Base-by-base conservation (phyloP, 768 basidiomycete genomes). In the Mycena haematopus region DNA sequence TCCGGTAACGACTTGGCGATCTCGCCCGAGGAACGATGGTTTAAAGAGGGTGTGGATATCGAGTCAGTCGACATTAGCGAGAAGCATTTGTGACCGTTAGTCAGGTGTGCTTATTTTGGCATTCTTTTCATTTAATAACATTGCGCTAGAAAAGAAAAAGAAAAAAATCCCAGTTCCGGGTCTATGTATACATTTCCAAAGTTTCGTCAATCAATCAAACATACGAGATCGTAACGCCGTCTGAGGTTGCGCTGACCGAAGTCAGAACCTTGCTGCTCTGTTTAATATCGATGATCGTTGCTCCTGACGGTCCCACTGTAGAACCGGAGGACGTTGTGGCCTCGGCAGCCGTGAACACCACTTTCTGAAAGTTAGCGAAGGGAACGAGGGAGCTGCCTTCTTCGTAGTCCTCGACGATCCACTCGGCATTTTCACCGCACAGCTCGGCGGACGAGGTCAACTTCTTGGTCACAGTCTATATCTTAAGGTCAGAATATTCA, bases 21-120 rank as follows among this genome's bases (percentile, higher is more conserved):
- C 63, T 27, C 72, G 11, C 74, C 78, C 7, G 76, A 75, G 14
- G 81, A 84, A 49, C 65, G 85, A 25, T 86, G 84, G 84, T 86
- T 85, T 75, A 79, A 73, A 66, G 79, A 77, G n/a, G 76, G 72
- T 10, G 76, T 75, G 29, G 76, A 72, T 21, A 72, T 78, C n/a
- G 76, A 82, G 56, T 51, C 68, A 6, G 75, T 82, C 7, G 61
- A 71, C 8, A 79, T 82, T 40, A 56, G 65, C 3, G 76, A 77
- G 59, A 68, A 65, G 29, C 76, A 79, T 51, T 73, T 76, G 63
- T 78, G 59, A 71, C 36, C 8, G 9, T 2, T 42, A 0, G 1
- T 8, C 19, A 19, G 1, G 40, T 42, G 40, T 7, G 40, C 11
- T 33, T n/a, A n/a, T n/a, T n/a, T n/a, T n/a, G n/a, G n/a, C 31